Percentiles rank a stretch among this genome's conserved stretches.
These are phyloP conservation scores for Flaveria bidentis DNA, from an alignment of 129 eudicot species.

Conservation along the genomic window DNA sequence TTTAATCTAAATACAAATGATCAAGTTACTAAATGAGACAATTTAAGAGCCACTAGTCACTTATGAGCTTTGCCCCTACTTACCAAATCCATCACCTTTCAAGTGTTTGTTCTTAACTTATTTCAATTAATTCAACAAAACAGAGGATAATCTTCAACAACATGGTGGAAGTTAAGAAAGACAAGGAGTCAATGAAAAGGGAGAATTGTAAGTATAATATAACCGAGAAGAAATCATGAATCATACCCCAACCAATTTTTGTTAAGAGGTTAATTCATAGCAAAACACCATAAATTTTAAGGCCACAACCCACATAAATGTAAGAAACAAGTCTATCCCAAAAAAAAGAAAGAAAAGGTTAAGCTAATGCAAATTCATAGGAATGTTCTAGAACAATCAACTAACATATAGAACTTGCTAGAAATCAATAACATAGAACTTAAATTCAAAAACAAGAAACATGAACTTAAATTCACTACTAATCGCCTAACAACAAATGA, in stretches of 20 bases:
- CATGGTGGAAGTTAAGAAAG: not conserved
- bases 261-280: not conserved
- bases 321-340: not conserved
- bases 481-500: not conserved
- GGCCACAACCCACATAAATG: not conserved
- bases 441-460: not conserved
- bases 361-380: not conserved
- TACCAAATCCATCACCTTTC: not conserved
- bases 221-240: not conserved
- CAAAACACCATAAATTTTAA: not conserved
- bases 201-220: no score
- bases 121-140: not conserved
- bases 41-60: not conserved
- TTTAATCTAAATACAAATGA: not conserved
- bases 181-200: no score
- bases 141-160: not conserved
- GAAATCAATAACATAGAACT: not conserved
- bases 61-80: not conserved
- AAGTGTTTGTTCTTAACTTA: not conserved
- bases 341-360: not conserved
- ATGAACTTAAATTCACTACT: not conserved
- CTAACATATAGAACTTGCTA: not conserved
- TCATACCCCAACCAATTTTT: not conserved
- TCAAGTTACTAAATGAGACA: not conserved
- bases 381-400: not conserved